Evolutionary conservation across 352 stramenopile genomes (phyloP), one percentile per base, ranked within the genome.

Genomic region (Globisporangium cystogenes): DNA sequence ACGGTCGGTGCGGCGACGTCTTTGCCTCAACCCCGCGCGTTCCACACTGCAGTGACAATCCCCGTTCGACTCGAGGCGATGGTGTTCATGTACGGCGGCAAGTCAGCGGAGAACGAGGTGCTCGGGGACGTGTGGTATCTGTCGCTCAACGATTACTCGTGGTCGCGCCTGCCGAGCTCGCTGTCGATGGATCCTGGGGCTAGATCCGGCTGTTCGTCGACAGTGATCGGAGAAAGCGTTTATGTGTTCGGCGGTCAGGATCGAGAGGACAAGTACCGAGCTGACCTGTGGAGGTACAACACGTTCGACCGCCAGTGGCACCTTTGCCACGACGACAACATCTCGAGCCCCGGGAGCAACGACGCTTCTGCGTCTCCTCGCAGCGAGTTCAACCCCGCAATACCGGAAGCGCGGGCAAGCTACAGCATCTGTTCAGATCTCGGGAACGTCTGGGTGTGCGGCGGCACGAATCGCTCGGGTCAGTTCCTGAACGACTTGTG

Each of bases 271-370:
- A 87, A 85, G 36, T 64, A 86, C 18, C 68, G 82, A 27, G 75
- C 82, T 3, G 85, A 93, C 52, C 58, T 95, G 16, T 95, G 85
- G 85, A 62, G 80, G 15, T 93, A 92, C 55, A 93, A 93, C 55
- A 90, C 82, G 2, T 95, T 95, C 58, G 85, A 95, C 51, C 81
- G 83, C 18, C 63, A 90, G 27, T 95, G 85, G 85, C 74, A 93
- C 52, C 69, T 95, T 39, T 93, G 79, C 27, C 68, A 93, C 50
- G 82, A 93, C 35, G 85, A 95, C 56, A 86, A 78, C 53, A 86
- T 93, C 36, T 68, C 57, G 10, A 68, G 40, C 24, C 64, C 82
- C 12, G 6, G 33, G 5, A 55, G 18, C 7, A 42, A 24, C 20
- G 60, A 69, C 4, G 29, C 8, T 20, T 62, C 52, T 20, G 31